Evolutionary conservation across 352 stramenopile species (phyloP), one percentile per base, ranked within the genome.

Genomic region (Phytophthora tentaculata): DNA sequence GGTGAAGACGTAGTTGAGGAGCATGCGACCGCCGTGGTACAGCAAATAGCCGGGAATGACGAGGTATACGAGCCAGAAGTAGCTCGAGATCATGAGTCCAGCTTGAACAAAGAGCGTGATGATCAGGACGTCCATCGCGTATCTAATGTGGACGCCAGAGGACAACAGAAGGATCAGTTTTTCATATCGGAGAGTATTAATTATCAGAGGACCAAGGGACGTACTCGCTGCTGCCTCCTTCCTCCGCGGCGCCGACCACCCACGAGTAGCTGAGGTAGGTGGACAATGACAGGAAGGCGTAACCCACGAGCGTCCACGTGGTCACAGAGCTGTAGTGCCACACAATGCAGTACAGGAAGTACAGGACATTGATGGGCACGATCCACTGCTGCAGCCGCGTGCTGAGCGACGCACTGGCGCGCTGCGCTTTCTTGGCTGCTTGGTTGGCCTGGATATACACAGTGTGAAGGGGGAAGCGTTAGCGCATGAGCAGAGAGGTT

Each of bases 51-150:
- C 87, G 39, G 89, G 88, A 47, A 96, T 91, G 76, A 83, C 80
- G 44, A 96, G 76, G 69, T 88, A 94, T 24, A 88, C 59, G 61
- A 92, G 80, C 89, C 89, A 96, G 59, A 95, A 96, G 82, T 95
- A 96, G 74, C 90, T 86, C 17, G 87, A 94, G 56, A 95, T 67
- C 56, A 94, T 56, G 22, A 92, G 73, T 16, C 89, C 89, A 0
- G 77, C 69, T 49, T 96, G 86, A 59, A 94, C 88, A 48, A 91
- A 83, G 24, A 96, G 74, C 54, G 86, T 94, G 55, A 96, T 61
- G 61, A 95, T 71, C 49, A 96, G 63, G 47, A 96, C 79, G 66
- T 96, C 89, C 84, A 96, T 95, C 14, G 85, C 88, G 49, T 95
- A 92, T 49, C 82, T 77, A 64, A 58, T 65, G 32, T 81, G 60